Conservation (phyloP, 805 yeast species). For the Wickerhamiella shivajii region DNA sequence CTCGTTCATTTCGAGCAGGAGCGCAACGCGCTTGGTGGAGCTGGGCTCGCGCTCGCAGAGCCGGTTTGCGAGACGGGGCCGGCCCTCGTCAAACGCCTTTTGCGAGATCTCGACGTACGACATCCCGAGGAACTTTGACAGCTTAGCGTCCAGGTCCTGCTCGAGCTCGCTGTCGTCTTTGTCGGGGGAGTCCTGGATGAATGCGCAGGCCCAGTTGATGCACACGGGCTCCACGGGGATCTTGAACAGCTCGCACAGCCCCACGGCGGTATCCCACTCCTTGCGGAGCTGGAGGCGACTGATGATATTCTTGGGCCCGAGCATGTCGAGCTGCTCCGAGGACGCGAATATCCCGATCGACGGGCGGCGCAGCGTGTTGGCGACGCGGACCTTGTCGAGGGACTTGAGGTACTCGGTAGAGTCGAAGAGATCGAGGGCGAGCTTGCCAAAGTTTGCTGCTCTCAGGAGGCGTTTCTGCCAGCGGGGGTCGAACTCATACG, state of each 20-base stretch:
- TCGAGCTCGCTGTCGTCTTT: conserved; percentile 45
- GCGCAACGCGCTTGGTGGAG: conserved; percentile 43
- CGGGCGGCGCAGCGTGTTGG: conserved; percentile 51
- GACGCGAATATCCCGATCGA: conserved; percentile 62
- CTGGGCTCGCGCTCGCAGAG: conserved; percentile 56
- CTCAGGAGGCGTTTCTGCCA: conserved; percentile 69
- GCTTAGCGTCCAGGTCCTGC: conserved; percentile 32
- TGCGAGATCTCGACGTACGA: conserved; percentile 46
- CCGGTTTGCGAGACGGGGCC: conserved; percentile 49
- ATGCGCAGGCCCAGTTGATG: conserved; percentile 66
- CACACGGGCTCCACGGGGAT: conserved; percentile 41
- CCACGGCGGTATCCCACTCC: conserved; percentile 46
- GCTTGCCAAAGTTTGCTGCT: conserved; percentile 81
- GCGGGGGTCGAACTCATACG: conserved; percentile 58
- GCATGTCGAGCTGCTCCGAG: conserved; percentile 32
- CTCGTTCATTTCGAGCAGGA: conserved; percentile 59
- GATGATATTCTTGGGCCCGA: conserved; percentile 46
- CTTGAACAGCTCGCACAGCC: conserved; percentile 38
- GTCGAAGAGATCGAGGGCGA: conserved; percentile 38
- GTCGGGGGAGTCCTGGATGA: conserved; percentile 38
- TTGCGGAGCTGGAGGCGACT: conserved; percentile 43
- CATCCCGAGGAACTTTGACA: conserved; percentile 30
- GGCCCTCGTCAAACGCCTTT: conserved; percentile 69
- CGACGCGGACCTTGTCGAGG: conserved; percentile 45
- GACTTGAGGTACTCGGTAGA: conserved; percentile 49